Evolutionary conservation across 163 green algal species (phyloP), one percentile per base, ranked within the genome.

Genomic region (Picocystis sp.): DNA sequence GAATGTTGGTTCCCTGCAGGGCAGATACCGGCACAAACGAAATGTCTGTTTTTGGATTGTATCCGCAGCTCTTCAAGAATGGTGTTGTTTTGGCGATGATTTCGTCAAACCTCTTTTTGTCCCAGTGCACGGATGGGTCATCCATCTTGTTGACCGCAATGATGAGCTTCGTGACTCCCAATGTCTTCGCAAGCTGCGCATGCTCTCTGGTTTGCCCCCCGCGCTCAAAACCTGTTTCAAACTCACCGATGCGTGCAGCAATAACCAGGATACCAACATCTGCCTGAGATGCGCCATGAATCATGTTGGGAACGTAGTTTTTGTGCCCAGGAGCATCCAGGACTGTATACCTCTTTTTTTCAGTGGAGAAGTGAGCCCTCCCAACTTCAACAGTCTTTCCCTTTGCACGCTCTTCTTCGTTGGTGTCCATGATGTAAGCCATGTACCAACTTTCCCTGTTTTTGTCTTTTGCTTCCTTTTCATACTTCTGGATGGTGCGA

Each of bases 341-440:
- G 45, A 99, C 83, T 19, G 91, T 99, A 76, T 97, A 99, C 11
- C 91, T 72, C 72, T 89, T 89, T 63, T 83, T 88, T 15, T 83
- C 72, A 5, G 91, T 99, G 67, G 88, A 81, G 63, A 99, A 99
- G 69, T 89, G 79, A 1, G 91, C 91, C 0, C 88, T 73, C 1
- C 91, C 91, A 6, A 94, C 79, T 54, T 65, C 43, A 3, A 29
- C 38, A 29, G 29, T 33, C 62, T 81, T 78, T 24, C 84, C 81
- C 78, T 98, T 98, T 9, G 80, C 78, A 11, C 90, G 74, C 78
- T 99, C 91, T 73, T 99, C 91, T 63, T 97, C 90, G 57, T 97
- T 98, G 23, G 88, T 97, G 73, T 99, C 91, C 91, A 99, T 99
- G 78, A 99, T 97, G 71, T 99, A 99, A 0, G 91, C 91, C 83